Evolutionary conservation across 2,329 filamentous ascomycete genomes (phyloP).

Genomic region (Trichoderma sp.): DNA sequence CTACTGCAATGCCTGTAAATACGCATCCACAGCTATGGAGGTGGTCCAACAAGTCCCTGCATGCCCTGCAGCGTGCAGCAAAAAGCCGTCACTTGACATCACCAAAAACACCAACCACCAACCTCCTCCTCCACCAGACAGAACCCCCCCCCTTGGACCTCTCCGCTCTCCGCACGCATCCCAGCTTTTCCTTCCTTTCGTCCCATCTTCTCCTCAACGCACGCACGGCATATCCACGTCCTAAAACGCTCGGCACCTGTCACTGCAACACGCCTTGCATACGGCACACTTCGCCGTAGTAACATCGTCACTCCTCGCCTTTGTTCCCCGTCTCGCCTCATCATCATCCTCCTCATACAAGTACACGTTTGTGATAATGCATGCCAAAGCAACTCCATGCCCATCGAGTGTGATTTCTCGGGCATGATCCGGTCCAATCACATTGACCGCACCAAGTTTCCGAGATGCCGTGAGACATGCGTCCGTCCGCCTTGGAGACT

Average conservation of each 20-base stretch:
- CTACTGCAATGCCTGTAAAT: neutral
- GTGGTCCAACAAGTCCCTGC: neutral
- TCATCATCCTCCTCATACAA: neutral
- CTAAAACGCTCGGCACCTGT: neutral
- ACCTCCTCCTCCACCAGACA: neutral
- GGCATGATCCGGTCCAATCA: neutral
- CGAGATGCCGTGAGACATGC: neutral
- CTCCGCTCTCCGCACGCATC: neutral
- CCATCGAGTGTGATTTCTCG: neutral
- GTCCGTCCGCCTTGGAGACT: neutral
- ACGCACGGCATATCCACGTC: neutral
- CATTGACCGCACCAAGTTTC: neutral
- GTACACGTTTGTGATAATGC: neutral
- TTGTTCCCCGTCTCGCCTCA: neutral
- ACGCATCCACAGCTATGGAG: neutral
- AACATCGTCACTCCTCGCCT: neutral
- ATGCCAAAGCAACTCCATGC: neutral
- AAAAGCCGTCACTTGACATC: conserved; percentile 12
- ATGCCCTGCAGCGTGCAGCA: neutral
- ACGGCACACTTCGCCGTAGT: neutral
- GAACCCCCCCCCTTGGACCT: neutral
- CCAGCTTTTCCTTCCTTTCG: neutral
- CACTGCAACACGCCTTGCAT: neutral
- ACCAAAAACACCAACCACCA: neutral
- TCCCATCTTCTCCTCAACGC: neutral